These are phyloP conservation scores for Cymbomonas tetramitiformis DNA, from an alignment of 139 green algal genomes.

Conservation along the genomic window DNA sequence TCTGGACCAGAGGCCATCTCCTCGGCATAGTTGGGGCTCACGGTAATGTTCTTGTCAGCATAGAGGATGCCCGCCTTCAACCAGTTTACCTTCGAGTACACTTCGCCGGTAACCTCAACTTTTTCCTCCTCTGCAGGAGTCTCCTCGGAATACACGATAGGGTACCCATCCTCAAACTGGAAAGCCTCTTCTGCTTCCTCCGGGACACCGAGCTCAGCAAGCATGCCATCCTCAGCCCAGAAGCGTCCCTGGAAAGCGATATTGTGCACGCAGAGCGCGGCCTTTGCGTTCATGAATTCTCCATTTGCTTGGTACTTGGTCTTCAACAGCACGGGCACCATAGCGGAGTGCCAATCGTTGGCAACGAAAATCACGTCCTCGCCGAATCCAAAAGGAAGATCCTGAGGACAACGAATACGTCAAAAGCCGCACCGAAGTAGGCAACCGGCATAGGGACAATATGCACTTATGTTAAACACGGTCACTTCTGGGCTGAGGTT, in stretches of 20 bases:
- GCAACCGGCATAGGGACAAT: too few species aligned
- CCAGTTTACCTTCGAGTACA: slow-evolving; percentile 90
- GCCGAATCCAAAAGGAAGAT: slow-evolving; percentile 75
- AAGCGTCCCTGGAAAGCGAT: slow-evolving; percentile 91
- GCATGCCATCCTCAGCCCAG: slow-evolving; percentile 44
- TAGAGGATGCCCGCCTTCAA: slow-evolving; percentile 74
- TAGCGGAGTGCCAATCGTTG: slow-evolving; percentile 81
- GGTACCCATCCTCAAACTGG: slow-evolving; percentile 68
- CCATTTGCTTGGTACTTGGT: slow-evolving; percentile 31
- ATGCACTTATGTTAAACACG: too few species aligned
- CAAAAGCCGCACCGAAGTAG: too few species aligned
- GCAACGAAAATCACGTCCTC: slow-evolving; percentile 83
- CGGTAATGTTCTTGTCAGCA: slow-evolving; percentile 81
- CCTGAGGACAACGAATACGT: too few species aligned
- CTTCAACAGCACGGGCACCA: slow-evolving; percentile 87
- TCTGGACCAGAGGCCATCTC: slow-evolving; percentile 58
- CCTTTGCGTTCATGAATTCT: slow-evolving; percentile 63
- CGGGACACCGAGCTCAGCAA: slow-evolving; percentile 57
- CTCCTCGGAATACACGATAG: slow-evolving; percentile 54
- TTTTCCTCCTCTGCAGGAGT: slow-evolving; percentile 47
- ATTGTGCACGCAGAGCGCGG: slow-evolving; percentile 84
- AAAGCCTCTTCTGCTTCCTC: slow-evolving; percentile 39
- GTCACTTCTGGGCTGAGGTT: too few species aligned
- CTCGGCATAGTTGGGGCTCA: slow-evolving; percentile 88
- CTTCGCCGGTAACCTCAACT: slow-evolving; percentile 21